Evolutionary conservation across 495 filamentous ascomycete species (phyloP).

Genomic region (Penicillium cosmopolitanum): DNA sequence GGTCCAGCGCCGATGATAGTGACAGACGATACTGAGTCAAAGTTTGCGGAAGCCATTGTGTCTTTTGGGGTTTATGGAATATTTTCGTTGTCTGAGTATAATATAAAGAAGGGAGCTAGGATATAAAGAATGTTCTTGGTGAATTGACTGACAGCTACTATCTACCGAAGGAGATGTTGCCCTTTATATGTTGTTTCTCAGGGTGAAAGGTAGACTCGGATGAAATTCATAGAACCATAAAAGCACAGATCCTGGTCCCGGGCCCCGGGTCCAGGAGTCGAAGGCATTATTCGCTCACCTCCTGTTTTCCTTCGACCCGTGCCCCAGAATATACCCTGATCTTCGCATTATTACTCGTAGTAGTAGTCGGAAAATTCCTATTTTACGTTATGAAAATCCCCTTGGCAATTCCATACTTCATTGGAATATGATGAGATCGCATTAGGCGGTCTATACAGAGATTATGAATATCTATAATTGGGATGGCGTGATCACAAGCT

Average conservation of each 20-base stretch:
- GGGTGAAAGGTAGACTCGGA: neutral
- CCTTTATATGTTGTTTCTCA: neutral
- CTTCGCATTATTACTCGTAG: neutral
- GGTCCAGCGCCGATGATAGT: conserved; percentile 24
- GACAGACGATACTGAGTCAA: conserved; percentile 15
- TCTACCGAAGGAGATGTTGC: neutral
- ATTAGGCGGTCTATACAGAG: conserved; percentile 5
- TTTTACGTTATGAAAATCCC: conserved; percentile 13
- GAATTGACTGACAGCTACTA: neutral
- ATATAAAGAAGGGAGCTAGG: neutral
- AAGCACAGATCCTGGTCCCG: neutral
- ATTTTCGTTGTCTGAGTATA: neutral
- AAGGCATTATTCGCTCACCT: neutral
- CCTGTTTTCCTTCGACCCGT: neutral
- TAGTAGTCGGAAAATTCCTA: neutral
- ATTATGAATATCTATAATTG: neutral
- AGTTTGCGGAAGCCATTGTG: conserved; percentile 17
- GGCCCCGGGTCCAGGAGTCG: neutral
- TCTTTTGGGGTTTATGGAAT: neutral
- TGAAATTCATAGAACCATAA: neutral
- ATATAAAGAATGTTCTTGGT: neutral
- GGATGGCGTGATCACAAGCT: conserved; percentile 12
- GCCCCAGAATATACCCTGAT: neutral
- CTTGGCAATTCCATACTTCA: conserved; percentile 5
- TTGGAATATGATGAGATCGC: neutral